Conservation (phyloP, 768 basidiomycete species). For the Termitomyces sp. region DNA sequence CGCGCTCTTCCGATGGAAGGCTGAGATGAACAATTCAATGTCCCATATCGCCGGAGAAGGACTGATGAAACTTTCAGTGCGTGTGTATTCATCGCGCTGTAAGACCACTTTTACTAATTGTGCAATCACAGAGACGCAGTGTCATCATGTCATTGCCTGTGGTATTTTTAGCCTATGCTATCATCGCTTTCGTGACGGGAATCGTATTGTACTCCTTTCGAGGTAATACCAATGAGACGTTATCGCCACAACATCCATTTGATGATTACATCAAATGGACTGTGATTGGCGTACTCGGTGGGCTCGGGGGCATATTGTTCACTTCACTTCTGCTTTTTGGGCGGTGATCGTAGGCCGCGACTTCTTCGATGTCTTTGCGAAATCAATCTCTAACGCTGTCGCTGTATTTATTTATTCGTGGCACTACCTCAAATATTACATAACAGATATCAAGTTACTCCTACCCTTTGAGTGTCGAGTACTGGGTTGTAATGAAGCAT, state of each 20-base stretch:
- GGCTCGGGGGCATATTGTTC: constrained; percentile 54
- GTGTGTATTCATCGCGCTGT: constrained; percentile 13
- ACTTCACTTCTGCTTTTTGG: constrained; percentile 39
- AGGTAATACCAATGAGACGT: constrained; percentile 33
- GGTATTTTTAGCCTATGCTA: constrained; percentile 70
- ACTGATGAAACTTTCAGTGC: constrained; percentile 40
- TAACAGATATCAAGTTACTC: not conserved
- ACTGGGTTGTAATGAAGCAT: too few relatives aligned
- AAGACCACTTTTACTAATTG: not conserved
- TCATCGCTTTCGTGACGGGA: constrained; percentile 61
- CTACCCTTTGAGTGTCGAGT: not conserved
- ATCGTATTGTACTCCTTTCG: constrained; percentile 63
- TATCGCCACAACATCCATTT: constrained; percentile 36
- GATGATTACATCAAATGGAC: constrained; percentile 59
- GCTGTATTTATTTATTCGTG: not conserved
- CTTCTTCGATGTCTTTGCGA: not conserved
- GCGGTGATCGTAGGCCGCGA: not conserved
- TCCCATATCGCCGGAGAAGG: constrained; percentile 54
- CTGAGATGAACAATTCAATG: constrained; percentile 50
- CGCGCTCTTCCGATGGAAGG: constrained; percentile 65
- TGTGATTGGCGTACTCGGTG: constrained; percentile 59
- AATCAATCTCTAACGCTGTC: not conserved
- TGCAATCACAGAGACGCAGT: constrained; percentile 42
- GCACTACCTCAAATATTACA: not conserved
- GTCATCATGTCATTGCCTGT: constrained; percentile 67